Conservation (phyloP, 768 basidiomycete genomes). For the Kwoniella dejecticola region DNA sequence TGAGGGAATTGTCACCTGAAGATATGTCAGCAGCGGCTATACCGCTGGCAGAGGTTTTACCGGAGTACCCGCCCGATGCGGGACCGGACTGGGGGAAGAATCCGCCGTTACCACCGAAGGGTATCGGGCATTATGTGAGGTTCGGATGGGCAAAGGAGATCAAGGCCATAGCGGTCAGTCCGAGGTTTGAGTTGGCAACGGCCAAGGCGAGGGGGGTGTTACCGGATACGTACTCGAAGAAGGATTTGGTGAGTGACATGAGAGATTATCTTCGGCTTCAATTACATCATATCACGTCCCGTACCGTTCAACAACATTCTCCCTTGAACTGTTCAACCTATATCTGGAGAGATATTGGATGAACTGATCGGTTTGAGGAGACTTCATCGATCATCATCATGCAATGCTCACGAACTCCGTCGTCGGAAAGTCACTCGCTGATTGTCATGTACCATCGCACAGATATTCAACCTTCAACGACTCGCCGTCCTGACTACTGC, state of each 20-base stretch:
- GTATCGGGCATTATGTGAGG: conserved; percentile 90
- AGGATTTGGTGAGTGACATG: conserved; percentile 73
- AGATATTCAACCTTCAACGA: conserved; percentile 98
- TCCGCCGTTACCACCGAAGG: conserved; percentile 81
- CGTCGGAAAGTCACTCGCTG: too few species aligned
- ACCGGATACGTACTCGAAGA: conserved; percentile 79
- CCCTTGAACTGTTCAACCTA: too few species aligned
- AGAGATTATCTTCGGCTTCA: neutral
- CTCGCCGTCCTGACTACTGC: conserved; percentile 95
- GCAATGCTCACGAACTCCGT: too few species aligned
- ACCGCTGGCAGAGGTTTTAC: conserved; percentile 91
- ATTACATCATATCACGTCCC: too few species aligned
- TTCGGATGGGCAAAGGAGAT: conserved; percentile 83
- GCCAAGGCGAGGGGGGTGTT: conserved; percentile 88
- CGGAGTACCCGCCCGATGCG: conserved; percentile 91
- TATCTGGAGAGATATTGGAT: too few species aligned
- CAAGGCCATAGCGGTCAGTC: conserved; percentile 91
- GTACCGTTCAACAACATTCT: too few species aligned
- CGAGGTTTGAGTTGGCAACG: conserved; percentile 92
- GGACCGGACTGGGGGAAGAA: conserved; percentile 86
- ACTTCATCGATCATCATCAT: too few species aligned
- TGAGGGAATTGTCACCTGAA: conserved; percentile 79
- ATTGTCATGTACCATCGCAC: too few species aligned
- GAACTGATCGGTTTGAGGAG: too few species aligned
- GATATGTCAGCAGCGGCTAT: conserved; percentile 84